Base-by-base conservation (phyloP, 2,329 filamentous ascomycete genomes). In the Trichoderma sp. region DNA sequence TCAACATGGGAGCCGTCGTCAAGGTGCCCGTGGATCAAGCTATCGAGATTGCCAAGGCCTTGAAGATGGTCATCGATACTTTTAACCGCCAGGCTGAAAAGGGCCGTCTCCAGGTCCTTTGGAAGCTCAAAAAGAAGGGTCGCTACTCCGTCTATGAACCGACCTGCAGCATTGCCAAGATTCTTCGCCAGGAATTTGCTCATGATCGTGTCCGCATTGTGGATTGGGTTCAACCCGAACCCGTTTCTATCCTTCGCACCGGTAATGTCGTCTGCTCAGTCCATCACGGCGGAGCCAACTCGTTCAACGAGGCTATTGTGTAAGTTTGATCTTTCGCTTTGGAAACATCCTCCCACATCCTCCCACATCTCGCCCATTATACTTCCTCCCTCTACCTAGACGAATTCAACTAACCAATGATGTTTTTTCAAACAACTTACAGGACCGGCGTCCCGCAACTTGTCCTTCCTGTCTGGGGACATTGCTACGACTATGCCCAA, bases 211-310 rank as follows among this genome's bases (percentile, higher is more conserved):
- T 85, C 0, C 79, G 81, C 1, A 79, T 85, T 4, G 75, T 79
- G 3, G 74, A 80, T 5, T 86, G 84, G 84, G 55, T 86, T 2
- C 74, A 76, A 4, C 78, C 80, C 0, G 80, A 85, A 43, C 83
- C 84, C 0, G 74, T 75, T 1, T 76, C 80, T 0, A 70, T 84
- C 5, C 74, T 86, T 6, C 74, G 79, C 32, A 80, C 79, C 3
- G 82, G 82, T 0, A 74, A 79, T 17, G 75, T 86, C 6, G 76
- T 79, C 2, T 82, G 81, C 30, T 80, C 82, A 11, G 77, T 86
- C 3, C 81, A 85, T 66, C 84, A 86, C 71, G 85, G 85, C 8
- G 85, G 84, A 4, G 82, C 84, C 0, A 86, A 84, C 70, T 85
- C 83, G 0, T 83, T 79, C 73, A 76, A 80, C 39, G 82, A 84